Evolutionary conservation across 2,329 filamentous ascomycete species (phyloP), one percentile per base, ranked within the genome.

Genomic region (Thermochaetoides dissita): DNA sequence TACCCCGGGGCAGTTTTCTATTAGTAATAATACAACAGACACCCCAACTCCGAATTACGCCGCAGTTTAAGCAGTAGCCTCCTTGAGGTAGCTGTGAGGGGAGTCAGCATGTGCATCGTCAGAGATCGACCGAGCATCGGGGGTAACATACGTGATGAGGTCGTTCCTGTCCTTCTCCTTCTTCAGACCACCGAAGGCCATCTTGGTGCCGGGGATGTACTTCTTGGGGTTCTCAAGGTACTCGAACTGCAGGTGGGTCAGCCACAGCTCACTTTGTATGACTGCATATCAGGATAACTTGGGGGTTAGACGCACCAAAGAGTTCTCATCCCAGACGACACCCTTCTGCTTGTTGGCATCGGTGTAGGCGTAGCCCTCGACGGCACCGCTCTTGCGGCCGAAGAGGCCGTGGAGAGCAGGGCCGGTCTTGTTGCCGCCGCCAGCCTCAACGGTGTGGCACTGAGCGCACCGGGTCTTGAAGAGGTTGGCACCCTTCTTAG

Each of bases 181-280:
- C 88, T 98, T 98, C 63, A 98, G 79, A 67, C 91, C 91, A 72
- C 91, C 91, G 65, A 96, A 98, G 59, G 91, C 91, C 91, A 98
- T 98, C 86, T 96, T 98, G 73, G 91, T 98, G 57, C 91, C 91
- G 57, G 91, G 91, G 54, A 98, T 95, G 80, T 88, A 98, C 79
- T 96, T 96, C 83, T 98, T 98, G 72, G 91, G 91, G 83, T 96
- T 96, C 79, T 98, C 91, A 61, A 98, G 88, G 81, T 98, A 98
- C 55, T 81, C 76, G 71, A 94, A 96, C 84, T 88, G 57, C 30
- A 11, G n/a, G 8, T n/a, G 6, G 31, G 2, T 41, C 2, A 1
- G 24, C 11, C 0, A 34, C 11, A 24, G n/a, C 7, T 10, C 8
- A 10, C 2, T 6, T 6, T 12, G 6, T 32, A 8, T 38, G 10